Percentiles rank a stretch among this genome's conserved stretches.
These are phyloP conservation scores for Xenoacremonium recifei DNA, from an alignment of 2,329 filamentous ascomycete genomes.

Conservation along the genomic window DNA sequence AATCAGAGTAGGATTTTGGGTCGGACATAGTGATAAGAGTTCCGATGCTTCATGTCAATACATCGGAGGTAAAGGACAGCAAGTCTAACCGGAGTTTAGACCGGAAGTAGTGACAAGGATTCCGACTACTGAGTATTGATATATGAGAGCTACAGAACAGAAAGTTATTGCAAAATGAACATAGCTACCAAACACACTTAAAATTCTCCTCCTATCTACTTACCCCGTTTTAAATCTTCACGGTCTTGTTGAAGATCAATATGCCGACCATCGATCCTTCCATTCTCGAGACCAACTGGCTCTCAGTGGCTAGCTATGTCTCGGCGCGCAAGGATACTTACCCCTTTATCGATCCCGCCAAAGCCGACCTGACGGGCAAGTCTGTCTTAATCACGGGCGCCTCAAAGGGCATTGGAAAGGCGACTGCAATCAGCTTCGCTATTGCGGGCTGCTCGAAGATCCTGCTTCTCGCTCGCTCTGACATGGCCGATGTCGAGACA, in stretches of 20 bases:
- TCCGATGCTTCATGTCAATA: too few relatives aligned
- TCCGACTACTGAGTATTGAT: too few relatives aligned
- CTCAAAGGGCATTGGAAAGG: slow-evolving; percentile 51
- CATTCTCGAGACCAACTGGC: slow-evolving; percentile 8
- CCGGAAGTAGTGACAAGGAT: too few relatives aligned
- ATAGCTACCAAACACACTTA: too few relatives aligned
- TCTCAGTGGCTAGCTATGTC: slow-evolving; percentile 8
- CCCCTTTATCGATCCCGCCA: slow-evolving; percentile 43
- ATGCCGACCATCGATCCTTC: slow-evolving; percentile 7
- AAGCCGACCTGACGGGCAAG: slow-evolving; percentile 37
- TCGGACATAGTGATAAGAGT: too few relatives aligned
- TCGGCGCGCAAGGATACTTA: slow-evolving; percentile 36
- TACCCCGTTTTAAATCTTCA: slow-evolving; percentile 4
- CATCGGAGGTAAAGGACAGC: too few relatives aligned
- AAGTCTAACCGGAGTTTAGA: too few relatives aligned
- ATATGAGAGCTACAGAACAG: too few relatives aligned
- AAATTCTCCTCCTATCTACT: too few relatives aligned
- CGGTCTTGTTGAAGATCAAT: slow-evolving; percentile 2
- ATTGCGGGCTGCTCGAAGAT: slow-evolving; percentile 51
- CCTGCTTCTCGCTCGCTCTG: slow-evolving; percentile 50
- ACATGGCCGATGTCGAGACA: slow-evolving; percentile 29
- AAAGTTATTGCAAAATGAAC: too few relatives aligned
- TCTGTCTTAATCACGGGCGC: slow-evolving; percentile 54
- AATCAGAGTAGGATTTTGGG: too few relatives aligned
- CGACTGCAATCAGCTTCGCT: slow-evolving; percentile 53